Conservation (phyloP, 106 monocot species). For the Allium fistulosum region DNA sequence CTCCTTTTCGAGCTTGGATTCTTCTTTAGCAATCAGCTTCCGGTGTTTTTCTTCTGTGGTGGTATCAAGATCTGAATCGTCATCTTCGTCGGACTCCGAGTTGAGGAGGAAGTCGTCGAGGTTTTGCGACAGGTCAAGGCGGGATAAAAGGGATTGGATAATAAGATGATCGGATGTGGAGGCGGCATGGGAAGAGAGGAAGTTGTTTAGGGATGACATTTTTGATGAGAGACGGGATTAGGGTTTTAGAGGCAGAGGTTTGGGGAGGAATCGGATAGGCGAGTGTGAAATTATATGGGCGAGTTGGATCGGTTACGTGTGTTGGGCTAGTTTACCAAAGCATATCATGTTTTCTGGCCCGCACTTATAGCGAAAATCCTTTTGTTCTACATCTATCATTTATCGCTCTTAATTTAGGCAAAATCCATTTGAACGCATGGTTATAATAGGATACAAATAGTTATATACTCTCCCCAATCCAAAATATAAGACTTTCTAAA, state of each 20-base stretch:
- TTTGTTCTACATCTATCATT: too few species aligned
- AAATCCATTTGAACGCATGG: too few species aligned
- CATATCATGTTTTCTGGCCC: too few species aligned
- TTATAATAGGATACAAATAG: too few species aligned
- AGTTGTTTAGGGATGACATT: not conserved
- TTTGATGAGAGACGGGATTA: not conserved
- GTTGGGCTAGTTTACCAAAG: not conserved
- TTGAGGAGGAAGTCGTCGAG: constrained; percentile 77
- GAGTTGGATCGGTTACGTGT: not conserved
- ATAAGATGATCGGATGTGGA: constrained; percentile 63
- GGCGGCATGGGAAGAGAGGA: constrained; percentile 6
- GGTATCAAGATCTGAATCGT: constrained; percentile 6
- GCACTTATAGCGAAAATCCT: too few species aligned
- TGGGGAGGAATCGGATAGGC: too few species aligned
- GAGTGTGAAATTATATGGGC: too few species aligned
- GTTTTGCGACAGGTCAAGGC: constrained; percentile 55
- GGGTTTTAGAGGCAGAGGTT: constrained; percentile 1
- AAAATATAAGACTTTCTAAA: too few species aligned
- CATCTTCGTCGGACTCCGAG: constrained; percentile 22
- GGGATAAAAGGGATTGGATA: constrained; percentile 62
- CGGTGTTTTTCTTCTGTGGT: constrained; percentile 18
- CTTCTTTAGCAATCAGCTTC: constrained; percentile 55
- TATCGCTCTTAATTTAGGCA: too few species aligned
- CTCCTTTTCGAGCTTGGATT: constrained; percentile 82
- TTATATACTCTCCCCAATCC: too few species aligned